phyloP scores from a whole-genome alignment of 306 rosid genomes.

The Leucaena leucocephala region DNA sequence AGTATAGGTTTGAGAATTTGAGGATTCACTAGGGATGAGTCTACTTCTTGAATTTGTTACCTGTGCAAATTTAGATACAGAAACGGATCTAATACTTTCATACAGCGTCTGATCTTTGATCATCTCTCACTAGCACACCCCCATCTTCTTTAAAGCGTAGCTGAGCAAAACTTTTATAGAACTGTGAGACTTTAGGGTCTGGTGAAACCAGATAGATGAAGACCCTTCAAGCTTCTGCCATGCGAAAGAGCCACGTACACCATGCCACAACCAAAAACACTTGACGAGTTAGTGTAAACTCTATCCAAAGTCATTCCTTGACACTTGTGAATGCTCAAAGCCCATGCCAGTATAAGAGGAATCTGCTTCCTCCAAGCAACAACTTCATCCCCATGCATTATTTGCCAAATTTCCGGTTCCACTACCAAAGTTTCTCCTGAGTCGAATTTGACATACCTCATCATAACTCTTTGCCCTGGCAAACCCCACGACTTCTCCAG shows the following conservation, averaged over 20 bases:
- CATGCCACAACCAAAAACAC: constrained; percentile 60
- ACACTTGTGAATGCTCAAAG: constrained; percentile 65
- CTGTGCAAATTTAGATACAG: neutral
- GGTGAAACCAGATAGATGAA: constrained; percentile 48
- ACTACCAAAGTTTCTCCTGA: constrained; percentile 38
- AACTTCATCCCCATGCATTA: constrained; percentile 41
- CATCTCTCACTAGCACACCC: constrained; percentile 10
- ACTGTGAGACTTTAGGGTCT: constrained; percentile 48
- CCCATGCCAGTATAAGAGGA: constrained; percentile 62
- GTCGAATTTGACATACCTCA: constrained; percentile 52
- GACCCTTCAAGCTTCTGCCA: constrained; percentile 52
- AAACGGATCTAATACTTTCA: neutral
- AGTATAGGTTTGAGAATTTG: neutral
- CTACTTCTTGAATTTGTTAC: neutral
- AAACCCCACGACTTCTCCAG: constrained; percentile 53
- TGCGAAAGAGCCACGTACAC: constrained; percentile 59
- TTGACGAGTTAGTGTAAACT: constrained; percentile 47
- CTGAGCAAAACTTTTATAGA: constrained; percentile 36
- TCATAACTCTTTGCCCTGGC: neutral
- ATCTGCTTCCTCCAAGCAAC: constrained; percentile 58
- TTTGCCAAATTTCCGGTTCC: constrained; percentile 45
- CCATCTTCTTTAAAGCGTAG: constrained; percentile 18
- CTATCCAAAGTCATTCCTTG: constrained; percentile 64
- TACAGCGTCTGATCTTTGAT: neutral
- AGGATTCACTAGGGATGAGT: neutral